Evolutionary conservation across 1,139 yeast species (phyloP).

Genomic region (Magnusiomyces magnusii): DNA sequence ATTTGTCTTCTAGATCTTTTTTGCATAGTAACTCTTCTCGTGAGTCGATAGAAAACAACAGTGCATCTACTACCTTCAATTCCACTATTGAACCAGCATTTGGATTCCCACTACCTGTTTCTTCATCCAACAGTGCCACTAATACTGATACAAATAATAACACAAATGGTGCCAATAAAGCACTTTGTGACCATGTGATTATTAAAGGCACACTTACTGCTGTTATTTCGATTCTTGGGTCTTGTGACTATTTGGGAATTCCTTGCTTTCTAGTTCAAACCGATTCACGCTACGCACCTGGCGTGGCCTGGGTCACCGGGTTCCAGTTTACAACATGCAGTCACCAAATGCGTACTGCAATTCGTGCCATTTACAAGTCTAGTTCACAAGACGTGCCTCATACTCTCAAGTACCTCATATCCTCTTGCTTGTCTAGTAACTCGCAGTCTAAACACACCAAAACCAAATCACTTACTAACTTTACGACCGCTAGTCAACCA

Average conservation of each 20-base stretch:
- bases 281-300: background rate
- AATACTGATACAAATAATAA: background rate
- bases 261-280: conserved; percentile 3
- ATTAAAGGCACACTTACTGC: background rate
- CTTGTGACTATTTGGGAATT: conserved; percentile 1
- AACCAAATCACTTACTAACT: too few species aligned
- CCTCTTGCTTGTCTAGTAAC: background rate
- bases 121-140: background rate
- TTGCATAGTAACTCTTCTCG: background rate
- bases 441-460: background rate
- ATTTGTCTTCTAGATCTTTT: background rate
- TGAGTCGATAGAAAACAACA: background rate
- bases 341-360: background rate
- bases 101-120: background rate
- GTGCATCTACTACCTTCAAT: background rate
- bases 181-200: background rate
- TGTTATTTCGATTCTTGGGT: background rate
- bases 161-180: background rate
- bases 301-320: conserved; percentile 3
- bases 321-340: background rate
- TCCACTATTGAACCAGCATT: background rate
- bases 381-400: background rate
- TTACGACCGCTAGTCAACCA: too few species aligned
- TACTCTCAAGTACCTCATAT: background rate
- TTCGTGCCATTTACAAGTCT: background rate